These are phyloP conservation scores for Perkinsus chesapeaki DNA, from an alignment of 169 alveolate species.

Conservation along the genomic window DNA sequence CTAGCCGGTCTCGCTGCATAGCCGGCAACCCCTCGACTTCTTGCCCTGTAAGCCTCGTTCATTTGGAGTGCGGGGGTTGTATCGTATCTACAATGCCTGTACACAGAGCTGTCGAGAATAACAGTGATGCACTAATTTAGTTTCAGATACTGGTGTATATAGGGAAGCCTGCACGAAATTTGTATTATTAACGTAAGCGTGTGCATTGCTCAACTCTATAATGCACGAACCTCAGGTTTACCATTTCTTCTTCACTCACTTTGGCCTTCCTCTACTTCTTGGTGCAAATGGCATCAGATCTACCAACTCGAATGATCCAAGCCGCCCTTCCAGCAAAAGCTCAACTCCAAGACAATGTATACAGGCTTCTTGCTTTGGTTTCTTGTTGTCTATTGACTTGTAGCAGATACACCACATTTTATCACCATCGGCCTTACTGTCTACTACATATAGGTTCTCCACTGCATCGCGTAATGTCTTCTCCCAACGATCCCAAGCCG, in stretches of 20 bases:
- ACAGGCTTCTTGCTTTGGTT: not conserved
- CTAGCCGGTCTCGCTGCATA: not conserved
- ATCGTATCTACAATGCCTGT: not conserved
- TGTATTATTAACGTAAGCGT: too few relatives aligned
- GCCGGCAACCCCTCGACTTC: not conserved
- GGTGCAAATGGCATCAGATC: not conserved
- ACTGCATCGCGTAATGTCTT: not conserved
- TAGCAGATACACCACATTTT: not conserved
- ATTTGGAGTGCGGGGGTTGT: not conserved
- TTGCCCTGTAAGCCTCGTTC: not conserved
- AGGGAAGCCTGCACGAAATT: too few relatives aligned
- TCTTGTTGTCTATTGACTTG: not conserved
- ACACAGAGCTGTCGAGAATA: not conserved
- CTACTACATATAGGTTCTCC: not conserved
- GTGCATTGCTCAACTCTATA: too few relatives aligned
- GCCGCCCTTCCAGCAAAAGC: not conserved
- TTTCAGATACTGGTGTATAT: too few relatives aligned
- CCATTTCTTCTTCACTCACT: too few relatives aligned
- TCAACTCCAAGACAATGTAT: not conserved
- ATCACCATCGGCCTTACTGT: not conserved
- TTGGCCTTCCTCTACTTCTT: not conserved
- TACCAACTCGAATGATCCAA: not conserved
- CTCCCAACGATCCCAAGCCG: not conserved
- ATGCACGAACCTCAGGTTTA: too few relatives aligned
- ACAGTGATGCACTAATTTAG: not conserved